phyloP scores from a whole-genome alignment of 257 asterid species.

The Penstemon eatonii region DNA sequence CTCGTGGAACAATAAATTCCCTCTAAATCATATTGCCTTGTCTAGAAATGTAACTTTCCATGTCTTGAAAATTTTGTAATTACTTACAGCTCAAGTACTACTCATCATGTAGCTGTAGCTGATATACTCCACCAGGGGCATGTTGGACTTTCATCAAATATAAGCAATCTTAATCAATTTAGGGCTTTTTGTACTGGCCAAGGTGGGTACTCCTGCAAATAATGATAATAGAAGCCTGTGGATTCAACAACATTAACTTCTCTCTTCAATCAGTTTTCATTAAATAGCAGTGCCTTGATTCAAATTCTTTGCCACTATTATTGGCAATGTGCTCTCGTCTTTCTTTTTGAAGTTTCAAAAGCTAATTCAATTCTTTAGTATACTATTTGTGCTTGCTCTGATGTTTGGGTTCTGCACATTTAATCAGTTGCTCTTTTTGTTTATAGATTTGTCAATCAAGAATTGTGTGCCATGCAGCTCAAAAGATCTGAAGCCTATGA shows the following conservation, averaged over 20 bases:
- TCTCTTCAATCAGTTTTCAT: not conserved
- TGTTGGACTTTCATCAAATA: conserved; percentile 40
- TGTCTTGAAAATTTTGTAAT: conserved; percentile 18
- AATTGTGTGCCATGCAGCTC: conserved; percentile 77
- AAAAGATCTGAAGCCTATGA: conserved; percentile 65
- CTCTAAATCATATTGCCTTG: too few species aligned
- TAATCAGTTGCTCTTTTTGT: not conserved
- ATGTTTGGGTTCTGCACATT: not conserved
- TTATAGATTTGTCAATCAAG: conserved; percentile 71
- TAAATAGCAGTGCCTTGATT: not conserved
- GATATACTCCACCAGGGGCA: conserved; percentile 40
- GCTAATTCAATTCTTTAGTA: conserved; percentile 1
- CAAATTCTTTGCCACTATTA: not conserved
- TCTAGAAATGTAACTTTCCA: too few species aligned
- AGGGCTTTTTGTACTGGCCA: conserved; percentile 54
- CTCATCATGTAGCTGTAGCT: conserved; percentile 33
- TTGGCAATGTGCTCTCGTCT: conserved; percentile 11
- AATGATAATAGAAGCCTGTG: too few species aligned
- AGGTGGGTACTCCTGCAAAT: conserved; percentile 29
- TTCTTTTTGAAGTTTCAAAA: conserved; percentile 16
- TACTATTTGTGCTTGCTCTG: not conserved
- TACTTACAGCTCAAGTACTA: conserved; percentile 57
- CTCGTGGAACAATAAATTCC: too few species aligned
- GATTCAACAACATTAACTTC: not conserved
- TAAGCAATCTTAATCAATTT: conserved; percentile 46